A percentile compares a stretch with the other conserved stretches of the same genome.
Conservation (phyloP, 352 stramenopile species). For the Thalassiosira livingstoniorum region DNA sequence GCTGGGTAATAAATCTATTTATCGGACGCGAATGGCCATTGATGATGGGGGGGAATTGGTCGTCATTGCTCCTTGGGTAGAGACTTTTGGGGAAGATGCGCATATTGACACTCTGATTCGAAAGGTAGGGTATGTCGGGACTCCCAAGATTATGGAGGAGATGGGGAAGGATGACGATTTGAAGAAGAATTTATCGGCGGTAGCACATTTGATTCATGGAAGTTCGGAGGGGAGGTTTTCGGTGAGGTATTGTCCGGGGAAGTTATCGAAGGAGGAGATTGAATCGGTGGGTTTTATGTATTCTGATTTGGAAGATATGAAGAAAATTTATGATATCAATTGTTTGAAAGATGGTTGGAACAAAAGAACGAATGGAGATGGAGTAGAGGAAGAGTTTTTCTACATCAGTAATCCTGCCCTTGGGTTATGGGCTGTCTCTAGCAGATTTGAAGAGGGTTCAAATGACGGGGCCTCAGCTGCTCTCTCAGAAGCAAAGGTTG, state of each 20-base stretch:
- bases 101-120: conserved; percentile 95
- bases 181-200: conserved; percentile 94
- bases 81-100: conserved; percentile 94
- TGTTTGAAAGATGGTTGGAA: conserved; percentile 94
- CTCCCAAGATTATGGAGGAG: conserved; percentile 91
- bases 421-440: conserved; percentile 91
- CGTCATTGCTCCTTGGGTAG: conserved; percentile 93
- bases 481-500: background rate
- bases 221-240: conserved; percentile 96
- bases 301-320: conserved; percentile 89
- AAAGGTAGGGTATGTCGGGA: conserved; percentile 96
- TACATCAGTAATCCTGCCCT: conserved; percentile 97
- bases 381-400: conserved; percentile 91
- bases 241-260: conserved; percentile 93
- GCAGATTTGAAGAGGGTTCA: conserved; percentile 69
- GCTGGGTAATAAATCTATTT: conserved; percentile 98
- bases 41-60: conserved; percentile 94
- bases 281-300: conserved; percentile 94
- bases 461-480: background rate
- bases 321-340: conserved; percentile 87
- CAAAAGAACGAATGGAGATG: conserved; percentile 43
- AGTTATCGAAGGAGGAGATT: conserved; percentile 92
- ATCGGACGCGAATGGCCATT: conserved; percentile 97
- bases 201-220: conserved; percentile 96
- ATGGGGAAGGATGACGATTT: conserved; percentile 93